phyloP scores from a whole-genome alignment of 2,329 filamentous ascomycete genomes.

The Thelonectria olida region DNA sequence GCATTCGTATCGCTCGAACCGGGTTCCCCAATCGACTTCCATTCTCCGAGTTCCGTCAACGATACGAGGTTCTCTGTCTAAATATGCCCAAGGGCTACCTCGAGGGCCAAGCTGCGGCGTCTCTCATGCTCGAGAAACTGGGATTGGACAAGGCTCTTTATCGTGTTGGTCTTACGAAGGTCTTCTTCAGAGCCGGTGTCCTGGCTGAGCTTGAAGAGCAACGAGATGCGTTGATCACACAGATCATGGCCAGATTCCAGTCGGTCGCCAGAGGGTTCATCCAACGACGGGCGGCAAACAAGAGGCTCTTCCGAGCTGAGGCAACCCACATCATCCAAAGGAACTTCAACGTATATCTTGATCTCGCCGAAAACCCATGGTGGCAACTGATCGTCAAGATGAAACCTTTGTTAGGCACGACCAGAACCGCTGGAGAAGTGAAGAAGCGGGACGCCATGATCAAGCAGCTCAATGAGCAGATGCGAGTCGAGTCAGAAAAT shows the following conservation, averaged over 20 bases:
- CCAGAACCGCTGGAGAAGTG: conserved; percentile 89
- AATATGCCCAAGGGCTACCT: conserved; percentile 90
- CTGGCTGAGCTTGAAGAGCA: conserved; percentile 97
- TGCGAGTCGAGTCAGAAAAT: conserved; percentile 78
- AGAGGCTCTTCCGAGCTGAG: conserved; percentile 92
- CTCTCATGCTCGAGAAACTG: conserved; percentile 89
- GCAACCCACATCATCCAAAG: conserved; percentile 93
- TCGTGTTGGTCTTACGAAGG: conserved; percentile 93
- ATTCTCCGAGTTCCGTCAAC: conserved; percentile 92
- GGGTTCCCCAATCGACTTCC: conserved; percentile 94
- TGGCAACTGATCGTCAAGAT: conserved; percentile 96
- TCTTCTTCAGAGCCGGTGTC: conserved; percentile 97
- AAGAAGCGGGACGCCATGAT: conserved; percentile 97
- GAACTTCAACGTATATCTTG: conserved; percentile 91
- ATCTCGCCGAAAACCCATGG: conserved; percentile 93
- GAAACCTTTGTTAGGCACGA: conserved; percentile 93
- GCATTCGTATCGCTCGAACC: conserved; percentile 94
- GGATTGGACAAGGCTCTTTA: conserved; percentile 87
- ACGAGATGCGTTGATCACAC: conserved; percentile 88
- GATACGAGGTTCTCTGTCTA: conserved; percentile 92
- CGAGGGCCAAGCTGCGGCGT: conserved; percentile 86
- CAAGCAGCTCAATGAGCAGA: conserved; percentile 83
- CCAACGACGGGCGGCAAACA: conserved; percentile 87
- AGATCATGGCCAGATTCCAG: conserved; percentile 94
- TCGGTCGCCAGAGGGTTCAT: conserved; percentile 90